These are phyloP conservation scores for Colletotrichum sp. DNA, from an alignment of 2,329 filamentous ascomycete species.

Conservation along the genomic window DNA sequence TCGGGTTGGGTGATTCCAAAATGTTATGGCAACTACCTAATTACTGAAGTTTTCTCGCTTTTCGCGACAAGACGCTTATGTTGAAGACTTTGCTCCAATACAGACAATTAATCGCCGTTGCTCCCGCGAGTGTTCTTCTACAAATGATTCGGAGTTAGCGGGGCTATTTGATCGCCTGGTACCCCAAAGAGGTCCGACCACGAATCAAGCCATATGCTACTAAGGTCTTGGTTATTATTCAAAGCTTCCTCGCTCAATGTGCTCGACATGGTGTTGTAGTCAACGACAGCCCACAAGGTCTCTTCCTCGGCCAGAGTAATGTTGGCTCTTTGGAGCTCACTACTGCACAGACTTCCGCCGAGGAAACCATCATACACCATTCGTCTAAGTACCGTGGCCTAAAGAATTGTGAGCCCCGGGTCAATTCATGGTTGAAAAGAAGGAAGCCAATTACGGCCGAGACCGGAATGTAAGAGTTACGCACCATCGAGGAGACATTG, in stretches of 20 bases:
- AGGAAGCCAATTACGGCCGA: neutral
- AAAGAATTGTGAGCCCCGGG: fast-evolving
- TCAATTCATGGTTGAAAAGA: neutral
- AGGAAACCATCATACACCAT: neutral
- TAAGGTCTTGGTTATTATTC: neutral
- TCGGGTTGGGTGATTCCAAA: neutral
- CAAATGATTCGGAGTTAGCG: neutral
- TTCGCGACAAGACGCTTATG: neutral
- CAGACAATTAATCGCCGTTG: neutral
- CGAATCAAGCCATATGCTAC: neutral
- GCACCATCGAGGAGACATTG: neutral
- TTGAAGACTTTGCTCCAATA: neutral
- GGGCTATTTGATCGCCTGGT: neutral
- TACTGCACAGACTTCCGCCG: neutral
- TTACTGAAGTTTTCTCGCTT: neutral
- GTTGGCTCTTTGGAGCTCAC: neutral
- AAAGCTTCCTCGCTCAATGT: neutral
- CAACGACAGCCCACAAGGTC: neutral
- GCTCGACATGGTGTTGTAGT: neutral
- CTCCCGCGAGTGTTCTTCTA: neutral
- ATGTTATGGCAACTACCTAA: neutral
- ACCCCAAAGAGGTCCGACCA: neutral
- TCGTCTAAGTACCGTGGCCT: neutral
- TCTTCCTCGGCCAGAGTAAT: neutral
- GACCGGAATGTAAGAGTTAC: fast-evolving